Conservation (phyloP, 768 basidiomycete genomes). For the Porphyrellus cyaneotinctus region DNA sequence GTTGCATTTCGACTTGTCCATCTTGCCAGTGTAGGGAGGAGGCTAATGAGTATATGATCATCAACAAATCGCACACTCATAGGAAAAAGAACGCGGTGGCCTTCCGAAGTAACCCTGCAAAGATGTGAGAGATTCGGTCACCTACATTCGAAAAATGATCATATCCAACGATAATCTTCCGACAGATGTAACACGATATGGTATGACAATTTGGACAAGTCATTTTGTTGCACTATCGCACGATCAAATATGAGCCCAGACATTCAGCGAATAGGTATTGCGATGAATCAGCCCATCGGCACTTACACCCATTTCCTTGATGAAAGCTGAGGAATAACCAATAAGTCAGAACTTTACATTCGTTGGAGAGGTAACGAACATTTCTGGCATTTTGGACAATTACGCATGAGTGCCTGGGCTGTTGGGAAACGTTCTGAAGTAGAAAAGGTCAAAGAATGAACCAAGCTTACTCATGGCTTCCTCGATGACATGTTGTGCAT, state of each 20-base stretch:
- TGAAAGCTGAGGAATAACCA: conserved; percentile 50
- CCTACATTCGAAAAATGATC: conserved; percentile 66
- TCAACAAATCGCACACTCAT: conserved; percentile 4
- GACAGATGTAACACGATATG: conserved; percentile 82
- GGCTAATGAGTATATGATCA: conserved; percentile 12
- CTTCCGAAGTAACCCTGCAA: not conserved
- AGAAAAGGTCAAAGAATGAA: conserved; percentile 1
- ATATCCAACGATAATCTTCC: conserved; percentile 67
- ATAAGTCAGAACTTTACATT: not conserved
- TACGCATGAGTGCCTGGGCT: conserved; percentile 82
- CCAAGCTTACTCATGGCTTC: conserved; percentile 81
- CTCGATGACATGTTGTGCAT: conserved; percentile 75
- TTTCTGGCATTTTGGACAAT: conserved; percentile 84
- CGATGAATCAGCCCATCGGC: not conserved
- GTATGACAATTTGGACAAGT: conserved; percentile 68
- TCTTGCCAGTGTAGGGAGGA: conserved; percentile 14
- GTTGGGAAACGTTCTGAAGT: conserved; percentile 2
- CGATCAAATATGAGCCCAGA: not conserved
- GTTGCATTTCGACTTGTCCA: conserved; percentile 48
- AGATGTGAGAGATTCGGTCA: not conserved
- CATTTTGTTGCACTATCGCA: conserved; percentile 86
- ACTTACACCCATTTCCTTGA: conserved; percentile 75
- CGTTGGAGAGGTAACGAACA: conserved; percentile 37
- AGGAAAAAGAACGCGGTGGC: not conserved
- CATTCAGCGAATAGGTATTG: not conserved